These are phyloP conservation scores for Hanseniaspora taiwanica DNA, from an alignment of 805 yeast species.

Conservation along the genomic window DNA sequence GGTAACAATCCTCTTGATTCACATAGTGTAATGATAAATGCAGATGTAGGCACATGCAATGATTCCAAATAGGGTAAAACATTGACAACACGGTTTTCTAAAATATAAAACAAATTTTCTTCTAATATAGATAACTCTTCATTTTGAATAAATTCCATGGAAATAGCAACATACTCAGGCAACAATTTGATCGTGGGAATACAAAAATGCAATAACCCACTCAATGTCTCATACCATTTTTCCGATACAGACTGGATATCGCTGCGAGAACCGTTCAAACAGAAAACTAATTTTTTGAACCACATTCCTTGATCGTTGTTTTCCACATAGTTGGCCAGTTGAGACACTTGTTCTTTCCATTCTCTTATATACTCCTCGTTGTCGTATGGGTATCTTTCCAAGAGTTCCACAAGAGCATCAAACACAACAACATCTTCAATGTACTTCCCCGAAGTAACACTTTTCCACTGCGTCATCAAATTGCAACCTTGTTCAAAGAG, in stretches of 20 bases:
- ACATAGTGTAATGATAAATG: slow-evolving; percentile 45
- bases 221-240: slow-evolving; percentile 57
- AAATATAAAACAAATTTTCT: slow-evolving; percentile 38
- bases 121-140: slow-evolving; percentile 34
- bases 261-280: not conserved
- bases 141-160: slow-evolving; percentile 24
- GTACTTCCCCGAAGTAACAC: slow-evolving; percentile 17
- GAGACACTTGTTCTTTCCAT: slow-evolving; percentile 24
- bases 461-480: slow-evolving; percentile 30
- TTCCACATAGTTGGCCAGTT: slow-evolving; percentile 8
- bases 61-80: slow-evolving; percentile 46
- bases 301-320: not conserved
- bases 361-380: slow-evolving; percentile 22
- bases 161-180: slow-evolving; percentile 27
- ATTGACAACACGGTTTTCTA: slow-evolving; percentile 42
- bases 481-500: slow-evolving; percentile 40
- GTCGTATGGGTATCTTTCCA: slow-evolving; percentile 25
- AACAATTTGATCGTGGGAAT: slow-evolving; percentile 38
- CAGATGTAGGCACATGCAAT: slow-evolving; percentile 49
- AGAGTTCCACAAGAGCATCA: slow-evolving; percentile 13
- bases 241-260: slow-evolving; percentile 8
- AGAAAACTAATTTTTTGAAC: not conserved
- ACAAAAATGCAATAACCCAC: slow-evolving; percentile 44
- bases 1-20: slow-evolving; percentile 50
- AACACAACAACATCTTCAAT: slow-evolving; percentile 16